phyloP scores from a whole-genome alignment of 192 early-diverging fungal genomes.

The Umbelopsis sp. region DNA sequence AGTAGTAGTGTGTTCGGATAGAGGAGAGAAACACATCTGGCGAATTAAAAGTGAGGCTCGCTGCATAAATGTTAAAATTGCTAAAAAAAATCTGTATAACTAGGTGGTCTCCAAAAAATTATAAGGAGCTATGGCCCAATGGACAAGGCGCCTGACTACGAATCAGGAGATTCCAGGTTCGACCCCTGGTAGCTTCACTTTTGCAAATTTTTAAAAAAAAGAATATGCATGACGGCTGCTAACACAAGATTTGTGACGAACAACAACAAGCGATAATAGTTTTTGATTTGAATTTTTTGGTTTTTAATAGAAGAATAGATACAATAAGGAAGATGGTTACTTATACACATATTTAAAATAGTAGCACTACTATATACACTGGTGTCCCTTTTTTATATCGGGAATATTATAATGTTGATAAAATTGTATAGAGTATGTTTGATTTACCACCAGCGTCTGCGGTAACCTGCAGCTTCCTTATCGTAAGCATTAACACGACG shows the following conservation, averaged over 20 bases:
- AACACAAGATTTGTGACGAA: too few species aligned
- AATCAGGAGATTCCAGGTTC: constrained; percentile 68
- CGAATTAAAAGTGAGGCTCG: too few species aligned
- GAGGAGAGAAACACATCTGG: too few species aligned
- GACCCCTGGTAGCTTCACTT: constrained; percentile 55
- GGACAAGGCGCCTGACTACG: constrained; percentile 66
- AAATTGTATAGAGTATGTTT: not conserved
- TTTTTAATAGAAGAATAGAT: too few species aligned
- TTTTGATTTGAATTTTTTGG: too few species aligned
- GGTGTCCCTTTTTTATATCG: not conserved
- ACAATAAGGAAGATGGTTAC: not conserved
- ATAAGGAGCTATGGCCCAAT: constrained; percentile 63
- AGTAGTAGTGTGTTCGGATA: too few species aligned
- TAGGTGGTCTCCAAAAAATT: not conserved
- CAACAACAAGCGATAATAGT: too few species aligned
- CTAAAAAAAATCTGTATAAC: too few species aligned
- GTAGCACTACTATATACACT: constrained; percentile 18
- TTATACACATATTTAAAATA: not conserved
- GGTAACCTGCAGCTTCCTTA: constrained; percentile 14
- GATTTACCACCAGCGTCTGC: constrained; percentile 13
- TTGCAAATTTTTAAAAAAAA: constrained; percentile 2
- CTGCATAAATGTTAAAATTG: too few species aligned
- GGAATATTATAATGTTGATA: not conserved
- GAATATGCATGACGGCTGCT: too few species aligned
- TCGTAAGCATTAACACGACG: constrained; percentile 14